These are phyloP conservation scores for Sugiyamaella japonica DNA, from an alignment of 1,139 yeast genomes.

Conservation along the genomic window DNA sequence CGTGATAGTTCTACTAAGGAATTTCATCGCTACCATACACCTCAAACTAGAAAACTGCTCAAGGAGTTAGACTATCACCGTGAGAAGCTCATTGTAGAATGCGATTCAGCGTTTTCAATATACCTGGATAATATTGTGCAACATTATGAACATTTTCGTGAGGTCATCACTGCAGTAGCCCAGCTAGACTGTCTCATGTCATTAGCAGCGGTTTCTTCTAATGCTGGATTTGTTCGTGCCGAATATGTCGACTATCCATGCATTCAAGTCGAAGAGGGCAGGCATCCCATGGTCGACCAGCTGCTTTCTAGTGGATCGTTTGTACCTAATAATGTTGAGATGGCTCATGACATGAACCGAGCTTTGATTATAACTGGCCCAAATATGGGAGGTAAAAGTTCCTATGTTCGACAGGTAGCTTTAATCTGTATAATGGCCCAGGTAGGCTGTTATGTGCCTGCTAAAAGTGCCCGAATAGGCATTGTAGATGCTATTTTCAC, in stretches of 20 bases:
- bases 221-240: conserved; percentile 57
- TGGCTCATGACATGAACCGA: conserved; percentile 49
- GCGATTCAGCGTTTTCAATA: conserved; percentile 55
- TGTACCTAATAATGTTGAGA: conserved; percentile 67
- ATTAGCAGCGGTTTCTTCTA: conserved; percentile 60
- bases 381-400: conserved; percentile 79
- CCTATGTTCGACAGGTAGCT: conserved; percentile 65
- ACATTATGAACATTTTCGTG: conserved; percentile 53
- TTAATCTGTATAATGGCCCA: conserved; percentile 73
- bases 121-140: conserved; percentile 51
- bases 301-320: conserved; percentile 45
- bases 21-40: conserved; percentile 72
- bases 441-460: conserved; percentile 87
- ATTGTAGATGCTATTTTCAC: conserved; percentile 55
- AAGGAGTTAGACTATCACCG: conserved; percentile 60
- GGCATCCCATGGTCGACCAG: conserved; percentile 80
- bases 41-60: conserved; percentile 52
- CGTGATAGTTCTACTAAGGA: conserved; percentile 70
- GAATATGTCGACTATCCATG: conserved; percentile 47
- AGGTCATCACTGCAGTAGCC: conserved; percentile 55
- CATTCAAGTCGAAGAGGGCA: conserved; percentile 56
- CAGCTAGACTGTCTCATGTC: conserved; percentile 75
- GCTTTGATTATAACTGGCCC: conserved; percentile 67
- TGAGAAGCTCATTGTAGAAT: conserved; percentile 56
- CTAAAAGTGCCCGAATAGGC: conserved; percentile 53